phyloP scores from a whole-genome alignment of 1,284 basidiomycete genomes.

The Heterobasidion parviporum region DNA sequence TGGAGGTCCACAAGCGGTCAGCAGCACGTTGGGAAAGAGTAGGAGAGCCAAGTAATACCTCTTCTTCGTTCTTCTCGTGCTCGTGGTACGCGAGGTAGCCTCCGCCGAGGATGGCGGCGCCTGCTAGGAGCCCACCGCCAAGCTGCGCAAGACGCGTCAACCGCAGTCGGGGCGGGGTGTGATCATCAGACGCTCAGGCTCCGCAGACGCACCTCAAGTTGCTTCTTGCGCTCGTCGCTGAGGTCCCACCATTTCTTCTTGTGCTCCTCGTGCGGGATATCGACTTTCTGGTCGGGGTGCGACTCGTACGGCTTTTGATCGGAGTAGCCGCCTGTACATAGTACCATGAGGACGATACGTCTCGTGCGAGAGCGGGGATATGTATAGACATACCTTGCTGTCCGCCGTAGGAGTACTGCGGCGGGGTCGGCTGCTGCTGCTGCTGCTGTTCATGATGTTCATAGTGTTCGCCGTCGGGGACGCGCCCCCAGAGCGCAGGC shows the following conservation, averaged over 20 bases:
- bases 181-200: neutral
- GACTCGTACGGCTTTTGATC: constrained; percentile 1
- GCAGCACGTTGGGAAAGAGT: neutral
- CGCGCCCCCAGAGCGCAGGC: constrained; percentile 60
- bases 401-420: neutral
- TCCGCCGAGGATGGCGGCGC: constrained; percentile 39
- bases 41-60: constrained; percentile 27
- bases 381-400: constrained; percentile 4
- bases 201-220: constrained; percentile 38
- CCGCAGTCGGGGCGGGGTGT: neutral
- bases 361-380: neutral
- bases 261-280: constrained; percentile 30
- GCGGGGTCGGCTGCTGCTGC: constrained; percentile 16
- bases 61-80: constrained; percentile 49
- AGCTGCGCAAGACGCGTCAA: constrained; percentile 29
- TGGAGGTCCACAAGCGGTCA: neutral
- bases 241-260: constrained; percentile 53
- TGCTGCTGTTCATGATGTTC: constrained; percentile 20
- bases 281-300: neutral
- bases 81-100: constrained; percentile 46
- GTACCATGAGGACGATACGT: neutral
- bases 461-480: constrained; percentile 25
- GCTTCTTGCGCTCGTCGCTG: constrained; percentile 46
- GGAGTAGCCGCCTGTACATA: constrained; percentile 3
- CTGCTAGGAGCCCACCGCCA: constrained; percentile 55